Evolutionary conservation across 2,329 filamentous ascomycete species (phyloP).

Genomic region (Rasamsonia emersonii): DNA sequence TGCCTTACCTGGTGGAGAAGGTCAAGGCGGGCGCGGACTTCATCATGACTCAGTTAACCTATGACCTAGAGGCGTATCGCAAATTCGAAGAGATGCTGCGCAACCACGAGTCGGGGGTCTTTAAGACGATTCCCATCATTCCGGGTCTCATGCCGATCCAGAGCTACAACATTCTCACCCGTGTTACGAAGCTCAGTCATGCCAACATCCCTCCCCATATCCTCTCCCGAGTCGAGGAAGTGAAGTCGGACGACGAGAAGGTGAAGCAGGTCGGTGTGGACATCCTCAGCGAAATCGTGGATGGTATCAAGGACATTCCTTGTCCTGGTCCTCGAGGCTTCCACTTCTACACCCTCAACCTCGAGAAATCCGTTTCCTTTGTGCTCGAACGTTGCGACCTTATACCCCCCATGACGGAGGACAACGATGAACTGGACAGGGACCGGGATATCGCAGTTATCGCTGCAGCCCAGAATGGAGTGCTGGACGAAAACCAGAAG

Average conservation of each 20-base stretch:
- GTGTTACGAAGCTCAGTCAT: slow-evolving; percentile 91
- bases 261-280: slow-evolving; percentile 42
- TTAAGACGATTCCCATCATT: slow-evolving; percentile 81
- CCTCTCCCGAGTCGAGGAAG: slow-evolving; percentile 49
- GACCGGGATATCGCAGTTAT: slow-evolving; percentile 38
- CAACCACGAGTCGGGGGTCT: slow-evolving; percentile 72
- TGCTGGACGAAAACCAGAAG: slow-evolving; percentile 22
- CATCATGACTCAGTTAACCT: slow-evolving; percentile 97
- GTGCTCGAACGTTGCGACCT: slow-evolving; percentile 80
- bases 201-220: slow-evolving; percentile 68
- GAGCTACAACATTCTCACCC: slow-evolving; percentile 88
- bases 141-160: slow-evolving; percentile 97
- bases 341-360: slow-evolving; percentile 94
- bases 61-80: slow-evolving; percentile 75
- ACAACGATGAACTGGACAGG: slow-evolving; percentile 38
- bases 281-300: slow-evolving; percentile 75
- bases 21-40: slow-evolving; percentile 88
- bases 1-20: slow-evolving; percentile 87
- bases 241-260: slow-evolving; percentile 40
- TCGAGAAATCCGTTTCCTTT: slow-evolving; percentile 92
- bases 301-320: slow-evolving; percentile 61
- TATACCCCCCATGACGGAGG: slow-evolving; percentile 49
- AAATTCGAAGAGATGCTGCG: slow-evolving; percentile 69
- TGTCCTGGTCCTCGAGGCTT: slow-evolving; percentile 63
- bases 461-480: slow-evolving; percentile 17